A percentile compares a stretch with the other conserved stretches of the same genome.
Conservation (phyloP, 73 alveolate genomes). For the Halteria grandinella region DNA sequence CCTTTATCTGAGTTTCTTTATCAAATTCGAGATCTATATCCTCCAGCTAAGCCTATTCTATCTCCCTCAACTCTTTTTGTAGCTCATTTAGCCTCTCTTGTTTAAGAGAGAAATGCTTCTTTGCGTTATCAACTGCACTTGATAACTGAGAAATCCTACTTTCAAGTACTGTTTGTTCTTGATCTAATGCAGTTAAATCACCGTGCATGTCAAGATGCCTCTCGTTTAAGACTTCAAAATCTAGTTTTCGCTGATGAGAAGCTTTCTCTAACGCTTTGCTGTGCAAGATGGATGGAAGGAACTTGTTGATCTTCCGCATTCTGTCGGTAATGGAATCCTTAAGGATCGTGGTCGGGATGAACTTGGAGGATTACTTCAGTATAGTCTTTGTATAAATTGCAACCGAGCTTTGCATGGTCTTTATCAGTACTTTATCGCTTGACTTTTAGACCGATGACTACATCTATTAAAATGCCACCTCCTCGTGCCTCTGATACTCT, state of each 20-base stretch:
- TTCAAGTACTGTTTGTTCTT: constrained; percentile 10
- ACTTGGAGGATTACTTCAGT: constrained; percentile 14
- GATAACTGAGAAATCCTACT: not conserved
- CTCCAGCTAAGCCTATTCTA: too few relatives aligned
- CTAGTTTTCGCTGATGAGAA: not conserved
- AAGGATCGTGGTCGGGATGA: not conserved
- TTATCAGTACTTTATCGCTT: not conserved
- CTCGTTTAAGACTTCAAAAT: constrained; percentile 15
- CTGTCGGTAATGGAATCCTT: constrained; percentile 15
- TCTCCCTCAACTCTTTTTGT: constrained; percentile 5
- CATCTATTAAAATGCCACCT: not conserved
- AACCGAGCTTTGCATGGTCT: constrained; percentile 10
- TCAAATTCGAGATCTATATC: too few relatives aligned
- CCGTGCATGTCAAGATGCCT: not conserved
- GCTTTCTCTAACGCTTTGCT: constrained; percentile 7
- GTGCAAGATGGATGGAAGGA: not conserved
- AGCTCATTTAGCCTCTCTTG: not conserved
- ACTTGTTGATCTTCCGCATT: constrained; percentile 1
- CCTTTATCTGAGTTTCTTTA: too few relatives aligned
- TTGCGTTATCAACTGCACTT: not conserved
- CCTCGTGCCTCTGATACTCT: constrained; percentile 26
- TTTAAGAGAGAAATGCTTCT: not conserved
- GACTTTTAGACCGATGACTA: too few relatives aligned
- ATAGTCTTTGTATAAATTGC: constrained; percentile 12
- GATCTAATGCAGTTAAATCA: not conserved